phyloP scores from a whole-genome alignment of 352 stramenopile genomes.

The Phytophthora pistaciae region DNA sequence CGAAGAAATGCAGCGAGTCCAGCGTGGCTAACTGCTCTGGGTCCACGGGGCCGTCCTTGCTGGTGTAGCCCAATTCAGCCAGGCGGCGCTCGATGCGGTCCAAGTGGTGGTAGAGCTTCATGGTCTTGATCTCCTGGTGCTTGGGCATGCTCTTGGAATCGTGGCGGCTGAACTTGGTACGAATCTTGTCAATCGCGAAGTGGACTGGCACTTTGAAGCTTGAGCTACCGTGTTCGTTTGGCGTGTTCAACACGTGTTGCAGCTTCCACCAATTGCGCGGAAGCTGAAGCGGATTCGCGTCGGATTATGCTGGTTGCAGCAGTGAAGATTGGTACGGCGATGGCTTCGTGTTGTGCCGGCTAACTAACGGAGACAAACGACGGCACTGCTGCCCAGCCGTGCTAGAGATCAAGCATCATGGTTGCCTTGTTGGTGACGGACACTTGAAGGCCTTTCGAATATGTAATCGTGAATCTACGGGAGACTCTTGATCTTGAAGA shows the following conservation, averaged over 20 bases:
- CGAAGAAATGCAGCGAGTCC: conserved; percentile 79
- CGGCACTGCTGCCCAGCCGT: neutral
- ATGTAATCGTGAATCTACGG: neutral
- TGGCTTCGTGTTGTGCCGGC: neutral
- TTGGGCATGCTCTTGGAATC: conserved; percentile 16
- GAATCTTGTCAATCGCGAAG: neutral
- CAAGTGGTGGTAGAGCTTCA: conserved; percentile 88
- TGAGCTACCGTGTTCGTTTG: conserved; percentile 4
- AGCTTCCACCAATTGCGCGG: neutral
- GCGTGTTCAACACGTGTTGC: neutral
- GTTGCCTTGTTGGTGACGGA: neutral
- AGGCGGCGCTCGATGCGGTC: conserved; percentile 84
- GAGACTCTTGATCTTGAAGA: neutral
- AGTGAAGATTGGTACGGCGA: neutral
- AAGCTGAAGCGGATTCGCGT: conserved; percentile 5
- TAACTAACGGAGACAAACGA: neutral
- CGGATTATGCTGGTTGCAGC: neutral
- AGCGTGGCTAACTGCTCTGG: conserved; percentile 57
- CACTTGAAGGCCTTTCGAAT: neutral
- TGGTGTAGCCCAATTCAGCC: conserved; percentile 30
- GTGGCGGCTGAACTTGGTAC: neutral
- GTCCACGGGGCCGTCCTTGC: conserved; percentile 41
- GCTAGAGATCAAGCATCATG: neutral
- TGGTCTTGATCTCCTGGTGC: conserved; percentile 86
- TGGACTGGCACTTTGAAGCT: neutral